These are phyloP conservation scores for Leucocoprinus birnbaumii DNA, from an alignment of 768 basidiomycete species.

Conservation along the genomic window DNA sequence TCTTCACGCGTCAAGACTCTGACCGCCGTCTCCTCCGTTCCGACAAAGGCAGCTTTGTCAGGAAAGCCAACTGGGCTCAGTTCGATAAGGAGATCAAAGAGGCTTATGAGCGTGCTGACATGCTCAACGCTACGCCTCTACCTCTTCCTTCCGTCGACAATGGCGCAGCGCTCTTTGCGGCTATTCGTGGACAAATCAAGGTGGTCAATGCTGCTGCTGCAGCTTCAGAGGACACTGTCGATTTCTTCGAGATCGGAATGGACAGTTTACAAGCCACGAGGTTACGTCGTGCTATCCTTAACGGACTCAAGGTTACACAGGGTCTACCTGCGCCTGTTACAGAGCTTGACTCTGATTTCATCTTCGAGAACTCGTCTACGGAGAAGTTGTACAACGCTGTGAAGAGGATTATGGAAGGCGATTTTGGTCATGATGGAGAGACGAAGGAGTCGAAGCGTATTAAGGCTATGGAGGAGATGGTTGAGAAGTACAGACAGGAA, in stretches of 20 bases:
- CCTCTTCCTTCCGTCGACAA: conserved; percentile 19
- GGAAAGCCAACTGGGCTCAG: conserved; percentile 26
- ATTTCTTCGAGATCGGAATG: conserved; percentile 40
- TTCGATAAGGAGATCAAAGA: conserved; percentile 32
- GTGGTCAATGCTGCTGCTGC: conserved; percentile 13
- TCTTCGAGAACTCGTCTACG: conserved; percentile 27
- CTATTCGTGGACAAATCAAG: conserved; percentile 21
- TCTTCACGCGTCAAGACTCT: conserved; percentile 27
- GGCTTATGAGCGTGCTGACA: conserved; percentile 27
- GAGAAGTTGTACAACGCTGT: conserved; percentile 21
- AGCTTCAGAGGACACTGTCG: conserved; percentile 20
- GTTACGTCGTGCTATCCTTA: conserved; percentile 27
- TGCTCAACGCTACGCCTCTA: conserved; percentile 20
- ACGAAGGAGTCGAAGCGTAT: conserved; percentile 15
- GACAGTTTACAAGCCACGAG: conserved; percentile 36
- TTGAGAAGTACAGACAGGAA: conserved; percentile 22
- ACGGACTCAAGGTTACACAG: conserved; percentile 20
- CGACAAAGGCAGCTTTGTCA: conserved; percentile 34
- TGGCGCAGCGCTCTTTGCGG: conserved; percentile 18
- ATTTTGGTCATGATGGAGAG: conserved; percentile 2
- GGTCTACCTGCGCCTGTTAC: conserved; percentile 7
- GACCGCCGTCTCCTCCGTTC: conserved; percentile 30
- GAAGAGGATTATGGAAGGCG: conserved; percentile 19
- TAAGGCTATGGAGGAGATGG: conserved; percentile 25
- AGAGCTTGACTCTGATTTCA: conserved; percentile 24